A percentile compares a stretch with the other conserved stretches of the same genome.
Evolutionary conservation across 129 eudicot genomes (phyloP).

Genomic region (Saussurea involucrata): DNA sequence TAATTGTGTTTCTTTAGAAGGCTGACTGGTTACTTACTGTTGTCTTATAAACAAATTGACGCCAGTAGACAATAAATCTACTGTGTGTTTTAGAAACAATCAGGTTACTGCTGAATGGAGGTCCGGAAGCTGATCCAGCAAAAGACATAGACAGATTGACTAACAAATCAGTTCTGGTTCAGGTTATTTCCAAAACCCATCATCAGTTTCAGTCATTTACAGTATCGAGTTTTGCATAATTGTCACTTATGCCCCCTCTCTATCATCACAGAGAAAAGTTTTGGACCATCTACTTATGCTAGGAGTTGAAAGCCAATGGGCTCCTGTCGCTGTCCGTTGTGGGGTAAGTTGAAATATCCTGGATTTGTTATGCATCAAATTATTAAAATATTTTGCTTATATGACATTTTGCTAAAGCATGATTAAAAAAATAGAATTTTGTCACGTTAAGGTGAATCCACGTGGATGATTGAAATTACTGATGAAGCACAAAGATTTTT

Average conservation of each 20-base stretch:
- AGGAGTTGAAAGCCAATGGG: constrained; percentile 97
- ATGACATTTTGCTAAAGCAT: not conserved
- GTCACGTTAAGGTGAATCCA: not conserved
- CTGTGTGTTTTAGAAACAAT: constrained; percentile 82
- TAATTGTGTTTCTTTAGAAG: not conserved
- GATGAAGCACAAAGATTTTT: not conserved
- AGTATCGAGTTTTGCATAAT: not conserved
- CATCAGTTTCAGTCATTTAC: not conserved
- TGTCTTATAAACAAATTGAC: constrained; percentile 23
- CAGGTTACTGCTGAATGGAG: constrained; percentile 54
- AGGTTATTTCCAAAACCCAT: constrained; percentile 48
- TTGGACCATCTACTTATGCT: constrained; percentile 77
- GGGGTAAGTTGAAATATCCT: constrained; percentile 43
- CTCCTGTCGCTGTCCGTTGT: constrained; percentile 85
- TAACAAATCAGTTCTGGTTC: constrained; percentile 78
- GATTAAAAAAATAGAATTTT: no score
- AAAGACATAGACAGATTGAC: constrained; percentile 50
- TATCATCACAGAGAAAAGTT: constrained; percentile 50
- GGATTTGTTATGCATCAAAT: not conserved
- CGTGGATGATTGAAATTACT: not conserved
- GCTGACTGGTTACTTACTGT: constrained; percentile 25
- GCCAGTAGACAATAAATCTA: constrained; percentile 94
- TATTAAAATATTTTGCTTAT: not conserved
- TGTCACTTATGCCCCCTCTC: not conserved
- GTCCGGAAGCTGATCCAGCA: constrained; percentile 56